Evolutionary conservation across 192 early-diverging fungal genomes (phyloP), one percentile per base, ranked within the genome.

Genomic region (Radiomyces spectabilis): DNA sequence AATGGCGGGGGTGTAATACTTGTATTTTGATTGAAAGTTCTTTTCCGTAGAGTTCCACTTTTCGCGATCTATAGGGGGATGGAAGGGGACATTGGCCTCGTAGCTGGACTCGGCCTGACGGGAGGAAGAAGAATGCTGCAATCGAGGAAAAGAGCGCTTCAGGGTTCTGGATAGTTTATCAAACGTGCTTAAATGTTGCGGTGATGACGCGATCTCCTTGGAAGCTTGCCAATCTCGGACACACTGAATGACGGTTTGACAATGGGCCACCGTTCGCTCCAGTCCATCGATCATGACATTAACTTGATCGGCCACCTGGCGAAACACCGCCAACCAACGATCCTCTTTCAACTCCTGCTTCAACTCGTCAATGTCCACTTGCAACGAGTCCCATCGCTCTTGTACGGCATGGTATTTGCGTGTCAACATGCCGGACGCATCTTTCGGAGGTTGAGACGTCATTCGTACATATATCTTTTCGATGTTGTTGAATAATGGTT

Each of bases 321-420:
- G 72, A 57, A 81, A 81, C 18, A 76, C 70, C 19, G 62, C 59
- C n/a, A 76, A 60, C 79, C 79, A 81, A 41, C 61, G 64, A 34
- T 81, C 79, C 51, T 81, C 79, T 41, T 81, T 81, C 21, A 76
- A 56, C 29, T 81, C 79, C 19, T 74, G 70, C 39, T 75, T 78
- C 37, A 81, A 59, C 12, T 73, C 70, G 30, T 76, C 70, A 22
- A 71, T 73, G 38, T 78, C 74, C 32, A 71, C 53, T 31, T 68
- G 71, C 42, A 81, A 66, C 26, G 45, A 61, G 4, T 81, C 79
- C 74, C 74, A 81, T 43, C 59, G 61, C 44, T 65, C 64, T 19
- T 61, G 69, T 13, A 71, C 51, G 16, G 61, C 37, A 5, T 53
- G 51, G 47, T 67, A 48, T 21, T 68, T 71, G 45, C 43, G 61